Evolutionary conservation across 306 rosid species (phyloP).

Genomic region (Citrullus amarus): DNA sequence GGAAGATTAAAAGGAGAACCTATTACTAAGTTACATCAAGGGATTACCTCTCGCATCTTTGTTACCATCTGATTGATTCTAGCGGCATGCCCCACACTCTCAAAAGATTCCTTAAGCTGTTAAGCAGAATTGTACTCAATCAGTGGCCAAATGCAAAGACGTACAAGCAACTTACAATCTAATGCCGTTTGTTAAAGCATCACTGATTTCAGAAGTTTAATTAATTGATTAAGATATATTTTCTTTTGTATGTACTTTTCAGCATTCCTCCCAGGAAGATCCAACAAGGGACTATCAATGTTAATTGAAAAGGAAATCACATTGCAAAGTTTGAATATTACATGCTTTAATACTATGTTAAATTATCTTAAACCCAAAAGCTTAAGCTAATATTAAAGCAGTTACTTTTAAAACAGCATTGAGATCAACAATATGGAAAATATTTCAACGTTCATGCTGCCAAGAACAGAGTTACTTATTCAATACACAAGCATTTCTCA

Average conservation of each 20-base stretch:
- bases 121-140: slow-evolving; percentile 8
- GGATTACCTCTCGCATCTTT: slow-evolving; percentile 42
- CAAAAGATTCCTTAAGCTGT: slow-evolving; percentile 39
- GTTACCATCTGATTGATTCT: slow-evolving; percentile 29
- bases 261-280: neutral
- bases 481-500: neutral
- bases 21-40: neutral
- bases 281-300: neutral
- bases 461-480: neutral
- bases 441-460: neutral
- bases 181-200: neutral
- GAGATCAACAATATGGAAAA: neutral
- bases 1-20: neutral
- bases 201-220: too few relatives aligned
- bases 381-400: neutral
- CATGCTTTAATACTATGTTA: neutral
- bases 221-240: neutral
- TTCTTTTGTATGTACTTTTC: neutral
- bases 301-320: neutral
- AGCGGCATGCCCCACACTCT: slow-evolving; percentile 26
- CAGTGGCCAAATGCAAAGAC: neutral
- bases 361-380: neutral
- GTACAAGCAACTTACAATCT: neutral
- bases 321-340: neutral
- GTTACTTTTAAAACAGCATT: neutral